Conservation (phyloP, 1,139 yeast species). For the Saccharomyces hybrid region DNA sequence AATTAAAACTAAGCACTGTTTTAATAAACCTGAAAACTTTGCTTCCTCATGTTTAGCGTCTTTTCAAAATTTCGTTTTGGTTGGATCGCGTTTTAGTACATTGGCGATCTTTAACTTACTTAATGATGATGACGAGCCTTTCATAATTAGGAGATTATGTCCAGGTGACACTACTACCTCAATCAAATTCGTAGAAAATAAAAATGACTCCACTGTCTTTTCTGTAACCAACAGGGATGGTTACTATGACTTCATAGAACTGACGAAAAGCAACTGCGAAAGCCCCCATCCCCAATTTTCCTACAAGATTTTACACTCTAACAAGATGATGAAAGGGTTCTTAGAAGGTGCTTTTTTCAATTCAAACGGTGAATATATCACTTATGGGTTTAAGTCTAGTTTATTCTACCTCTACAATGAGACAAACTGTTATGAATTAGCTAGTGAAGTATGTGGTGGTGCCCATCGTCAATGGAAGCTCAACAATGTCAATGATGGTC, state of each 20-base stretch:
- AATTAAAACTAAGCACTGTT: constrained; percentile 16
- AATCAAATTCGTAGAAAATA: constrained; percentile 36
- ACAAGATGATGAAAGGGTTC: constrained; percentile 65
- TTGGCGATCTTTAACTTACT: constrained; percentile 47
- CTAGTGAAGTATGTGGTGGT: constrained; percentile 81
- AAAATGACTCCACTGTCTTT: constrained; percentile 19
- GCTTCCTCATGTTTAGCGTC: constrained; percentile 51
- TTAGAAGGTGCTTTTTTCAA: constrained; percentile 61
- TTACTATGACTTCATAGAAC: constrained; percentile 37
- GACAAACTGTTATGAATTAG: constrained; percentile 61
- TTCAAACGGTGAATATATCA: constrained; percentile 42
- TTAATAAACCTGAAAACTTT: constrained; percentile 42
- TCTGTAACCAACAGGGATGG: constrained; percentile 62
- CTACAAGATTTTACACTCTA: constrained; percentile 42
- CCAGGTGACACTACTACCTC: constrained; percentile 74
- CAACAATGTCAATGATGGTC: constrained; percentile 24
- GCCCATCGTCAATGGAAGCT: constrained; percentile 75
- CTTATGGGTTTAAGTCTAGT: constrained; percentile 79
- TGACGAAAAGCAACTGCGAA: constrained; percentile 9
- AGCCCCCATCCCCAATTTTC: constrained; percentile 4
- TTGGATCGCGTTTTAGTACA: constrained; percentile 71
- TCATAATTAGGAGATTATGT: constrained; percentile 43
- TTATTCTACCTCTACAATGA: constrained; percentile 79
- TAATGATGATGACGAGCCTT: constrained; percentile 20
- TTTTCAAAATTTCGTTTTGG: constrained; percentile 40